Evolutionary conservation across 2,329 filamentous ascomycete genomes (phyloP), one percentile per base, ranked within the genome.

Genomic region (Cercospora janseana): DNA sequence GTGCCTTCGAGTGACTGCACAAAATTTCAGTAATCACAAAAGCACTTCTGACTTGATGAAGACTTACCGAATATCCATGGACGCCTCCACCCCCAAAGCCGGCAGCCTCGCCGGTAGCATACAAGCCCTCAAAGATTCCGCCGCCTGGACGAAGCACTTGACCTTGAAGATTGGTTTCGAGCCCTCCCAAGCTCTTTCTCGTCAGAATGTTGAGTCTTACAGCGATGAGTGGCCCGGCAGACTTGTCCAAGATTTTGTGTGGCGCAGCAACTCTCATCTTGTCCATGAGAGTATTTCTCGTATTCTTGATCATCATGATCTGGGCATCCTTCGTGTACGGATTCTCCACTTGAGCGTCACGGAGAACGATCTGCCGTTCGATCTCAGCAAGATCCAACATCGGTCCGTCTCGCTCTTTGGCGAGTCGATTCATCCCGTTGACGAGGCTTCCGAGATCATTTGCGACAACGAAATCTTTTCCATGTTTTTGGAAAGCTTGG

Each of bases 281-380:
- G 7, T 40, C 35, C 2, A 23, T 23, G 20, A 13, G 13, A 4
- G 35, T 40, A 2, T 40, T 16, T 1, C 35, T 20, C 6, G 35
- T 23, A 16, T 40, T 40, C 5, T 40, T 40, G 6, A 40, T 40
- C 20, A 13, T 40, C 35, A 40, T 40, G 35, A 40, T 18, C n/a
- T 40, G 35, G 0, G 35, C 35, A n/a, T 40, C 35, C 1, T 40
- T 40, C 0, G 35, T 40, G 12, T 40, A 40, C 21, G 23, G n/a
- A 4, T 40, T 40, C 8, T 40, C 35, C 0, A 40, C 20, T 8
- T 40, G 35, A 20, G 26, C 26, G 2, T 40, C 35, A 0, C 35
- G 35, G 0, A 40, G 21, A 8, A 24, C 35, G n/a, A 40, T 10
- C 18, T 40, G 35, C 1, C 35, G 35, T 6, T 40, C 26, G 7